Evolutionary conservation across 345 rosid species (phyloP).

Genomic region (Rhizophora mangle): DNA sequence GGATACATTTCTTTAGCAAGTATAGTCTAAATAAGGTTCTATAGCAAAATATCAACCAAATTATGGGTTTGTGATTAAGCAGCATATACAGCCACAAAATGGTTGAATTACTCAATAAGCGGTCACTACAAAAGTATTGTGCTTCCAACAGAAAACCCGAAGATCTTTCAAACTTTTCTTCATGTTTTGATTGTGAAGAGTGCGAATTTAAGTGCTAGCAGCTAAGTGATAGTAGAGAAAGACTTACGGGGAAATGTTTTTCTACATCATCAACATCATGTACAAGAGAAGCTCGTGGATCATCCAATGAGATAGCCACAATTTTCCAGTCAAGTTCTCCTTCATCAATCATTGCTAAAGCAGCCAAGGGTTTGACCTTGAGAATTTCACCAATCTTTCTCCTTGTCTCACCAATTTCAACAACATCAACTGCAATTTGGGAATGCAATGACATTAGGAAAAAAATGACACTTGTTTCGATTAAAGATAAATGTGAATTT

Average conservation of each 20-base stretch:
- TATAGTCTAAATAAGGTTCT: too few species aligned
- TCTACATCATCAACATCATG: constrained; percentile 85
- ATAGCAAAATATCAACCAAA: too few species aligned
- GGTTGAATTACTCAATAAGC: too few species aligned
- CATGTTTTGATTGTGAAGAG: too few species aligned
- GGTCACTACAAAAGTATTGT: too few species aligned
- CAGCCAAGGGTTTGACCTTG: constrained; percentile 81
- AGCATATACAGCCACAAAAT: too few species aligned
- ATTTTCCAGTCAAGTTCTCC: constrained; percentile 99
- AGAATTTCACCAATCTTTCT: constrained; percentile 74
- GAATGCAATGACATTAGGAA: neutral
- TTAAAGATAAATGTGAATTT: neutral
- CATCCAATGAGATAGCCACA: constrained; percentile 87
- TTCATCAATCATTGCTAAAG: constrained; percentile 95
- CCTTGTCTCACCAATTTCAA: constrained; percentile 78
- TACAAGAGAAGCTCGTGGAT: constrained; percentile 88
- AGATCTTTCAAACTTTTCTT: too few species aligned
- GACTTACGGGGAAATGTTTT: constrained; percentile 86
- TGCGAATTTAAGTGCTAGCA: too few species aligned
- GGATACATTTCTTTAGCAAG: too few species aligned
- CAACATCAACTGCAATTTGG: constrained; percentile 69
- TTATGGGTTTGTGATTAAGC: too few species aligned
- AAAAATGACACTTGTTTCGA: neutral
- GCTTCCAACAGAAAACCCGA: too few species aligned
- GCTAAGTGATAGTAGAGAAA: neutral